These are phyloP conservation scores for Monosporascus sp. DNA, from an alignment of 2,329 filamentous ascomycete species.

Conservation along the genomic window DNA sequence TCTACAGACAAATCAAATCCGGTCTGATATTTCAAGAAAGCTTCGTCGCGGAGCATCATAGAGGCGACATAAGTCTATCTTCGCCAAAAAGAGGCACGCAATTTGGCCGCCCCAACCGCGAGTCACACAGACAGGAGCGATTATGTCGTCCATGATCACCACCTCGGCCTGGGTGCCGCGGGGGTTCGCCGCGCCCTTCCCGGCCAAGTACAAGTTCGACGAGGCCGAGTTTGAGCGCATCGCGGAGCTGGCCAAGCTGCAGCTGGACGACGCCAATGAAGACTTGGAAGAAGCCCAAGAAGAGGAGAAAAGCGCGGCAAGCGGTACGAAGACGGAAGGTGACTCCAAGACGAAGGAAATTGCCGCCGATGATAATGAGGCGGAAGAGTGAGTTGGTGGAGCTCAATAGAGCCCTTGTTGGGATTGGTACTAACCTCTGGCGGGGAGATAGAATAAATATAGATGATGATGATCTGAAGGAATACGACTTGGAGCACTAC, in stretches of 20 bases:
- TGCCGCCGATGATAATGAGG: slow-evolving; percentile 7
- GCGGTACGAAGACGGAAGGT: not conserved
- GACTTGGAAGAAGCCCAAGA: slow-evolving; percentile 70
- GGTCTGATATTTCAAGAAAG: not conserved
- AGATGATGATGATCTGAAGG: slow-evolving; percentile 83
- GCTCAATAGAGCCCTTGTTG: not conserved
- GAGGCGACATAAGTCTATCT: slow-evolving; percentile 13
- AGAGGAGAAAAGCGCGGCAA: slow-evolving; percentile 23
- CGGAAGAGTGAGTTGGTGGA: slow-evolving; percentile 15
- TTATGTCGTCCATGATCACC: slow-evolving; percentile 67
- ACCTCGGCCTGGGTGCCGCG: slow-evolving; percentile 71
- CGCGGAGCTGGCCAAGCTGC: slow-evolving; percentile 66
- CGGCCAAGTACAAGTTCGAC: slow-evolving; percentile 68
- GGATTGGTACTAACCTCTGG: slow-evolving; percentile 12
- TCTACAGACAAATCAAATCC: slow-evolving; percentile 2
- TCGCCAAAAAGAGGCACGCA: slow-evolving; percentile 2
- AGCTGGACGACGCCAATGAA: slow-evolving; percentile 87
- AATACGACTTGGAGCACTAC: slow-evolving; percentile 95
- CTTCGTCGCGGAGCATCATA: not conserved
- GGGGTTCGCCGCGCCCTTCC: slow-evolving; percentile 70
- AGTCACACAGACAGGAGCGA: slow-evolving; percentile 2
- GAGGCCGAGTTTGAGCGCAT: slow-evolving; percentile 73
- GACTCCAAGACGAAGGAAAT: slow-evolving; percentile 1
- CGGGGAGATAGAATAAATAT: slow-evolving; percentile 37
- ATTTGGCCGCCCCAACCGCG: not conserved